phyloP scores from a whole-genome alignment of 176 grass and related monocot genomes.

The Zoysia pacifica region DNA sequence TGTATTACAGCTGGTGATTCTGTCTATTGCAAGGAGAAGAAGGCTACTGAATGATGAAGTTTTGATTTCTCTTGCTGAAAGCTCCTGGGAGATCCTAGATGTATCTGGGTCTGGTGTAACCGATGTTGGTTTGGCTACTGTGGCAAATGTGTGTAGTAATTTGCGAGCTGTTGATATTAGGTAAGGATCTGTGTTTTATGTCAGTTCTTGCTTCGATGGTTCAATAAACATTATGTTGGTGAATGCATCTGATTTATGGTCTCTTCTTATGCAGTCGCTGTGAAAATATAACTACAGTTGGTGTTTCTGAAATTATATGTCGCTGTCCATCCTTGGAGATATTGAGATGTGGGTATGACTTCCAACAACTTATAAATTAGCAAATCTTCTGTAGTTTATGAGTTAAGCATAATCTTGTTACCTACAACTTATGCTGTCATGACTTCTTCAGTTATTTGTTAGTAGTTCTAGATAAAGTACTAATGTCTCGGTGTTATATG shows the following conservation, averaged over 20 bases:
- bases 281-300: slow-evolving; percentile 60
- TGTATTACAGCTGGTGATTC: slow-evolving; percentile 68
- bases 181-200: slow-evolving; percentile 41
- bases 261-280: slow-evolving; percentile 61
- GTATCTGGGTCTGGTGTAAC: slow-evolving; percentile 88
- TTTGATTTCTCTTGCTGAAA: slow-evolving; percentile 72
- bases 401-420: neutral
- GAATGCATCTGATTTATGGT: slow-evolving; percentile 1
- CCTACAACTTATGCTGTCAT: neutral
- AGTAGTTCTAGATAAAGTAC: neutral
- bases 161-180: slow-evolving; percentile 87
- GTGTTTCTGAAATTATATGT: slow-evolving; percentile 72
- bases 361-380: slow-evolving; percentile 20
- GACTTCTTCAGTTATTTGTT: neutral
- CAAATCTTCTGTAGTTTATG: neutral
- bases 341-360: slow-evolving; percentile 92
- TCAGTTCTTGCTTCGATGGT: neutral
- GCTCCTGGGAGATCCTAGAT: slow-evolving; percentile 87
- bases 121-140: slow-evolving; percentile 59
- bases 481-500: neutral
- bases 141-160: slow-evolving; percentile 68
- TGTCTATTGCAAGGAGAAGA: slow-evolving; percentile 85
- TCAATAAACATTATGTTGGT: slow-evolving; percentile 21
- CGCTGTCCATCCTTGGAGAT: slow-evolving; percentile 77
- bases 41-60: slow-evolving; percentile 75